phyloP scores from a whole-genome alignment of 805 yeast genomes.

The Pichia paraexigua region DNA sequence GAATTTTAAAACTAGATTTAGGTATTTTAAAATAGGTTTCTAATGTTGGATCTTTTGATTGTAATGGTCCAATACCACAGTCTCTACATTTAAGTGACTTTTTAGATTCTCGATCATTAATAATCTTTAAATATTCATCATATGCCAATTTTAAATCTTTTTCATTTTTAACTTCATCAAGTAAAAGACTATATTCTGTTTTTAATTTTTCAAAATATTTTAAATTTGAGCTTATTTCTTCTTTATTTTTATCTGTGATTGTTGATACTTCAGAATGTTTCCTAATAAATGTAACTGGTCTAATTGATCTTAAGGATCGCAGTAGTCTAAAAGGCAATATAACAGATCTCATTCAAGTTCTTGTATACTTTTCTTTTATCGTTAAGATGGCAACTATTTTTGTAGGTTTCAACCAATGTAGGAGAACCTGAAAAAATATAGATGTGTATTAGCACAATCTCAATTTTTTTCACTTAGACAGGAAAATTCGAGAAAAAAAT shows the following conservation, averaged over 20 bases:
- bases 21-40: constrained; percentile 34
- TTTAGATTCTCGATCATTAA: background rate
- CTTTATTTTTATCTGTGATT: background rate
- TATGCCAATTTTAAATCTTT: background rate
- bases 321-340: background rate
- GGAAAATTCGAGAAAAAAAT: no score
- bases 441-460: no score
- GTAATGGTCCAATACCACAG: constrained; percentile 47
- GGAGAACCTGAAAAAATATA: no score
- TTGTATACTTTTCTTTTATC: background rate
- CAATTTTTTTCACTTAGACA: no score
- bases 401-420: no score
- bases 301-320: background rate
- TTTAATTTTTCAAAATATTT: background rate
- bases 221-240: background rate
- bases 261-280: background rate
- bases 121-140: constrained; percentile 2
- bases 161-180: background rate
- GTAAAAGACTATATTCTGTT: background rate
- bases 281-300: background rate
- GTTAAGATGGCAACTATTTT: no score
- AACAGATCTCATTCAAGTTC: background rate
- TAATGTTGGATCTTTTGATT: constrained; percentile 26
- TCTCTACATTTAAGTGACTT: constrained; percentile 33
- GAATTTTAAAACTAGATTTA: background rate